Evolutionary conservation across 176 grass and related monocot genomes (phyloP), one percentile per base, ranked within the genome.

Genomic region (Themeda triandra): DNA sequence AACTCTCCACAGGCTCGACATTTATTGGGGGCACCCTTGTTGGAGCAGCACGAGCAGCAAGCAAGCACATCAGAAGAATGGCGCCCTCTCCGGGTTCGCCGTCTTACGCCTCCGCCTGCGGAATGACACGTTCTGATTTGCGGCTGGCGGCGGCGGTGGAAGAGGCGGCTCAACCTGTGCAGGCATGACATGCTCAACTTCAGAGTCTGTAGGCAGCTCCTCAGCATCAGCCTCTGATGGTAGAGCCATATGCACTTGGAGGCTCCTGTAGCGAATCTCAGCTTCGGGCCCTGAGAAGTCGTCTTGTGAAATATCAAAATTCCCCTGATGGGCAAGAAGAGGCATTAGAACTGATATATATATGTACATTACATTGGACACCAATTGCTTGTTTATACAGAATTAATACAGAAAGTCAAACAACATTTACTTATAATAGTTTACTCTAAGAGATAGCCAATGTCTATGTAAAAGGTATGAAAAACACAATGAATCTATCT

Each of bases 221-320:
- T 35, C 33, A 13, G n/a, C n/a, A 10, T 2, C 18, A n/a, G 53
- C 56, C 23, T 11, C 58, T 27, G 58, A 62, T 62, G 58, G n/a
- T 27, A 12, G 3, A 60, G 56, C 56, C 58, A 62, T 62, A 25
- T 62, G 1, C 58, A 62, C 58, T 6, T 72, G 65, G 23, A n/a
- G 24, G 74, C 32, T 54, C 7, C 48, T 80, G 8, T 80, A 64
- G 29, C 82, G 77, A 1, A n/a, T 25, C n/a, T 89, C 82, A 31
- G 82, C 82, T 68, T 89, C 87, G 1, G 82, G 49, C 2, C 70
- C 82, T 2, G 87, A 89, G 37, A 69, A 89, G 72, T 89, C 87
- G 23, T 84, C 82, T 17, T 40, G 73, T 0, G 87, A 48, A 0
- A 80, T 5, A 28, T 48, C 23, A 41, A 14, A 37, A 7, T 67